Conservation (phyloP, 257 asterid species). For the Solanum bulbocastanum region DNA sequence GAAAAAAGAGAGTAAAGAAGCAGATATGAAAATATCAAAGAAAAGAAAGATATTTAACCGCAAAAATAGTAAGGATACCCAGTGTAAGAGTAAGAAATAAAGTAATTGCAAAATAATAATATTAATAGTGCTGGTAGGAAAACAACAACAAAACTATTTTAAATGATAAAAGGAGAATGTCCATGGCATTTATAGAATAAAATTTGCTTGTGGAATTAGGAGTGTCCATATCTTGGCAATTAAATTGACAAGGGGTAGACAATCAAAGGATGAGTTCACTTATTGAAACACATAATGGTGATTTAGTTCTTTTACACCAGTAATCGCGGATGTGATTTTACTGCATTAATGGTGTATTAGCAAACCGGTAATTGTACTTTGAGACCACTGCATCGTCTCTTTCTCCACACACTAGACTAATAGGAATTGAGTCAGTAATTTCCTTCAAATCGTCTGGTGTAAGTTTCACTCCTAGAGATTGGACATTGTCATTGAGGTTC, state of each 20-base stretch:
- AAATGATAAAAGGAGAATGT: not conserved
- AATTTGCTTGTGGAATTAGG: not conserved
- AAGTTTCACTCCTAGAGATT: constrained; percentile 27
- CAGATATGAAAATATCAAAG: no score
- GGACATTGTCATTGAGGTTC: constrained; percentile 28
- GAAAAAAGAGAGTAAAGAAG: no score
- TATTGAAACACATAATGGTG: not conserved
- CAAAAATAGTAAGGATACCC: no score
- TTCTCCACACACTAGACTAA: constrained; percentile 26
- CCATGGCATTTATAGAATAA: not conserved
- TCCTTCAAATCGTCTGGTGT: constrained; percentile 21
- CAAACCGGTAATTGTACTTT: constrained; percentile 6
- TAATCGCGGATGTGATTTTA: not conserved
- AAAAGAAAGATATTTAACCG: no score
- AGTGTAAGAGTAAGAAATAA: no score
- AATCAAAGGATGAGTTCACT: not conserved
- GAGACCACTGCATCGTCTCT: constrained; percentile 3
- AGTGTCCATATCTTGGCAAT: not conserved
- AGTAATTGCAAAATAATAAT: no score
- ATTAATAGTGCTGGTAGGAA: not conserved
- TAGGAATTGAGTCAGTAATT: constrained; percentile 23
- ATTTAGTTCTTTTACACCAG: not conserved
- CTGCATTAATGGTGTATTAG: constrained; percentile 17
- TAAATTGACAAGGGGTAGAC: not conserved
- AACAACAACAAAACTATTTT: not conserved